Conservation (phyloP, 768 basidiomycete genomes). For the Xanthoconium purpureum region DNA sequence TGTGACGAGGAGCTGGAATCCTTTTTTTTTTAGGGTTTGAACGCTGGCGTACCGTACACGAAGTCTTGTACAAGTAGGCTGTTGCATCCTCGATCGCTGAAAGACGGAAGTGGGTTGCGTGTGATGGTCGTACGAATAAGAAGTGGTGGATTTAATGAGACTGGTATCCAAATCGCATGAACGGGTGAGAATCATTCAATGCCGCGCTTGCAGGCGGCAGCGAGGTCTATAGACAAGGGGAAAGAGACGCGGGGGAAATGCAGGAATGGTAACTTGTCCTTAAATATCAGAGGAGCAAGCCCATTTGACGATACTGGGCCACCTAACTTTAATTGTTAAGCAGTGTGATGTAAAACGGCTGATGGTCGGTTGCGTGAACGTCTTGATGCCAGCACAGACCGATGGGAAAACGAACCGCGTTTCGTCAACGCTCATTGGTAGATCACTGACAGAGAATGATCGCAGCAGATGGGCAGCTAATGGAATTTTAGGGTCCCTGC, state of each 20-base stretch:
- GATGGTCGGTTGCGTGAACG: constrained; percentile 29
- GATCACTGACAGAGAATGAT: constrained; percentile 17
- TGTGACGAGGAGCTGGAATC: constrained; percentile 9
- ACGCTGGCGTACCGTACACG: constrained; percentile 42
- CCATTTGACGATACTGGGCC: constrained; percentile 17
- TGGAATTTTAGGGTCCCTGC: constrained; percentile 32
- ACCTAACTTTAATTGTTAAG: constrained; percentile 30
- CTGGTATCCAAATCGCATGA: constrained; percentile 17
- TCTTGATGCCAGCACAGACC: neutral
- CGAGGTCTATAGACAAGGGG: constrained; percentile 3
- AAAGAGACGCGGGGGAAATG: constrained; percentile 8
- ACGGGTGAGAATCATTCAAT: constrained; percentile 28
- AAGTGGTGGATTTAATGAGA: constrained; percentile 29
- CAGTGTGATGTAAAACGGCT: constrained; percentile 34
- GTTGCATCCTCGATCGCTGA: constrained; percentile 47
- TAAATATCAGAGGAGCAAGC: constrained; percentile 28
- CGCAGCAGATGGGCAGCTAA: constrained; percentile 22
- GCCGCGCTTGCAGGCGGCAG: constrained; percentile 18
- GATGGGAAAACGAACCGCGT: constrained; percentile 25
- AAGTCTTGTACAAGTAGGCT: constrained; percentile 62
- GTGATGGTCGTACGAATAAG: constrained; percentile 21
- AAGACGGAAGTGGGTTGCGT: constrained; percentile 7
- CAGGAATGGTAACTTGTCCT: constrained; percentile 20
- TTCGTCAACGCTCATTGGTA: constrained; percentile 15
- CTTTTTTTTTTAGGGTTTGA: neutral